Evolutionary conservation across 2,329 filamentous ascomycete genomes (phyloP), one percentile per base, ranked within the genome.

Genomic region (Thelonectria olida): DNA sequence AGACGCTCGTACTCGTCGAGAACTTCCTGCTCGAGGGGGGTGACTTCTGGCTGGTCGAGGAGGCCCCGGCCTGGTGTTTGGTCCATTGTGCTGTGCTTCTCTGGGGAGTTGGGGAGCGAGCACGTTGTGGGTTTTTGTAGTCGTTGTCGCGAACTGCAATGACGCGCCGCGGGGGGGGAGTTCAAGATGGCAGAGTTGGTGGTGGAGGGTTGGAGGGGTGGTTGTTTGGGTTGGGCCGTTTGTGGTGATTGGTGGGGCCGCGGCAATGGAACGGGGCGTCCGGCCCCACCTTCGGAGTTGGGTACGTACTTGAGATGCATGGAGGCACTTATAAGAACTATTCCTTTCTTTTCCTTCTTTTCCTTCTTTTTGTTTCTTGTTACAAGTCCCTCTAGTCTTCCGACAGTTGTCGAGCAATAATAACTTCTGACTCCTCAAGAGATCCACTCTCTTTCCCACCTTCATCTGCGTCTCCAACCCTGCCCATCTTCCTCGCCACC

Each of bases 1-100:
- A 99, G 80, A 13, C 90, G 85, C 68, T 95, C 89, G 74, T 99
- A 99, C 78, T 99, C 96, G 64, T 98, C 93, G 1, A 99, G 83
- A 1, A 99, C 91, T 75, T 98, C 93, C 77, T 97, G 94, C 80
- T 99, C 94, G 7, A 97, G 85, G 5, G 93, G 90, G 1, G 90
- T 85, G 63, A 97, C 82, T 71, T 90, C 87, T 20, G 84, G 83
- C 28, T 80, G 79, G 13, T 34, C 12, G 39, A 80, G 73, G 8
- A 80, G 69, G 27, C 67, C 64, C 25, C 65, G 67, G 5, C 59
- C 56, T 36, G 68, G 58, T 12, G 56, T 50, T 53, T 69, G 67
- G 7, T 73, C 70, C 70, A 73, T 73, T 19, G 8, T 38, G 28
- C 8, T 20, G 20, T 22, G 19, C 19, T 31, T 44, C n/a, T 28